These are phyloP conservation scores for Paramyrothecium roridum DNA, from an alignment of 2,329 filamentous ascomycete species.

Conservation along the genomic window DNA sequence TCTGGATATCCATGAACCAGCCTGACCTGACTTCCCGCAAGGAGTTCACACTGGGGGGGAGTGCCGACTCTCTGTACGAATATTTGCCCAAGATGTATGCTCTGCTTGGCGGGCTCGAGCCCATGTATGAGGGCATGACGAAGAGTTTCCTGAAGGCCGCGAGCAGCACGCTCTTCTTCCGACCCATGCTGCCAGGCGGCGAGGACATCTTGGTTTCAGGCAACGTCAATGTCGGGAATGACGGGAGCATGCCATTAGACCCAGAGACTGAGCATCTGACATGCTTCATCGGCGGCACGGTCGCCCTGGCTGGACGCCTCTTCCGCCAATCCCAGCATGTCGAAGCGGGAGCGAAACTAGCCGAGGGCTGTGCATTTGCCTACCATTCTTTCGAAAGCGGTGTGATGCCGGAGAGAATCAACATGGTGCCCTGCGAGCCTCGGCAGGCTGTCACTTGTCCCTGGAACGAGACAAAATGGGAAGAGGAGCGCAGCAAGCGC, in stretches of 20 bases:
- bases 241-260: constrained; percentile 12
- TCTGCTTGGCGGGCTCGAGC: constrained; percentile 49
- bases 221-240: constrained; percentile 58
- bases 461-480: constrained; percentile 34
- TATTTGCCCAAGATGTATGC: constrained; percentile 45
- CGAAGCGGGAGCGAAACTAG: constrained; percentile 39
- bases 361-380: constrained; percentile 49
- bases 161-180: constrained; percentile 55
- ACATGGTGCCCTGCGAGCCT: constrained; percentile 35
- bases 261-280: constrained; percentile 42
- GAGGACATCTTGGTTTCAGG: constrained; percentile 30
- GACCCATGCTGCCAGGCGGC: constrained; percentile 41
- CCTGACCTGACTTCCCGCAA: constrained; percentile 30
- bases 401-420: constrained; percentile 50
- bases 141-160: constrained; percentile 48
- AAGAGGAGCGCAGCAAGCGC: constrained; percentile 21
- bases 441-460: constrained; percentile 23
- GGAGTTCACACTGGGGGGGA: constrained; percentile 33
- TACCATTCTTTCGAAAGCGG: constrained; percentile 45
- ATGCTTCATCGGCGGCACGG: constrained; percentile 50
- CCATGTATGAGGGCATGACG: constrained; percentile 53
- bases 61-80: constrained; percentile 33
- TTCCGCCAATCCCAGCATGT: constrained; percentile 38
- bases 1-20: constrained; percentile 56
- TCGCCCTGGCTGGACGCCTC: constrained; percentile 45